These are phyloP conservation scores for Athelia psychrophila DNA, from an alignment of 1,284 basidiomycete species.

Conservation along the genomic window DNA sequence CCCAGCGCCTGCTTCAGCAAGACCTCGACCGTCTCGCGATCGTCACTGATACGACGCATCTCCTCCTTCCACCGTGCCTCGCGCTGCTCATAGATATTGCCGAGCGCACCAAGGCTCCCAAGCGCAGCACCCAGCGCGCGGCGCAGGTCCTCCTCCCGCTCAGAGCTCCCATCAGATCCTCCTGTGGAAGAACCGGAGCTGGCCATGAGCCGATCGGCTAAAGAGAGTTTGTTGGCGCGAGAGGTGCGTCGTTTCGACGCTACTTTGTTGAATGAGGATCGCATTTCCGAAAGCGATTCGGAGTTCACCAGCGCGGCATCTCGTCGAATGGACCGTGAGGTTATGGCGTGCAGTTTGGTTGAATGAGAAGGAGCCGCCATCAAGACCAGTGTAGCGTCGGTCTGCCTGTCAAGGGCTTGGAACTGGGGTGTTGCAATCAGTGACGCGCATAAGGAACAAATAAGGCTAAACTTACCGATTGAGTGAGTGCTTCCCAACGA, in stretches of 20 bases:
- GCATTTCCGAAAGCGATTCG: conserved; percentile 47
- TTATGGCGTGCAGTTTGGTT: conserved; percentile 56
- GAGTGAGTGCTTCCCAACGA: conserved; percentile 68
- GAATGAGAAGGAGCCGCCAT: conserved; percentile 72
- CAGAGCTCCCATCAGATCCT: conserved; percentile 51
- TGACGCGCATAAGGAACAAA: not conserved
- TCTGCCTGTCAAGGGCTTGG: conserved; percentile 74
- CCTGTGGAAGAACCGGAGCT: conserved; percentile 39
- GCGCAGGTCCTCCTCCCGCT: conserved; percentile 60
- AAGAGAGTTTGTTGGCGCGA: conserved; percentile 47
- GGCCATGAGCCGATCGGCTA: conserved; percentile 53
- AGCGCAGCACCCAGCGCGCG: conserved; percentile 63
- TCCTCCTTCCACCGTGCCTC: conserved; percentile 70
- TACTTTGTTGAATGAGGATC: conserved; percentile 54
- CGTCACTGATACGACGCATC: conserved; percentile 59
- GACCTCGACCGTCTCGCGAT: conserved; percentile 63
- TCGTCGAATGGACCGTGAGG: conserved; percentile 66
- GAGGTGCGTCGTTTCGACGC: conserved; percentile 52
- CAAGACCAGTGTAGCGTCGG: conserved; percentile 71
- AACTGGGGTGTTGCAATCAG: conserved; percentile 45
- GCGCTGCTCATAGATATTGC: conserved; percentile 61
- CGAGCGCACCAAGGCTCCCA: conserved; percentile 58
- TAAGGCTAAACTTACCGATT: conserved; percentile 47
- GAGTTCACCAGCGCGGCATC: conserved; percentile 44
- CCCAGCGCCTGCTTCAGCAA: conserved; percentile 65